Percentiles rank a stretch among this genome's conserved stretches.
Evolutionary conservation across 2,329 filamentous ascomycete genomes (phyloP).

Genomic region (Alternaria conjuncta): DNA sequence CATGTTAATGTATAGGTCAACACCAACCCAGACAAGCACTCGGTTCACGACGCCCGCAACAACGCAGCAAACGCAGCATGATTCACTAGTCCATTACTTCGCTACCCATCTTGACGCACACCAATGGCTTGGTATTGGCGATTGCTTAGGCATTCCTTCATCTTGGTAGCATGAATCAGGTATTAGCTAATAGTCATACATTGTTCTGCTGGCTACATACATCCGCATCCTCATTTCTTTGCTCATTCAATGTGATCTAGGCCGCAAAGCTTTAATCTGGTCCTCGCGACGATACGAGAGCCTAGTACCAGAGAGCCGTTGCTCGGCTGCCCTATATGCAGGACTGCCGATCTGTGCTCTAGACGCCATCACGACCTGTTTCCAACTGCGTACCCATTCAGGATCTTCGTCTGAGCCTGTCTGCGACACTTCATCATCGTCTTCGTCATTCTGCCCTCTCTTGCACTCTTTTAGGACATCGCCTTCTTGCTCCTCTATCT

Average conservation of each 20-base stretch:
- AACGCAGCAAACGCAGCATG: neutral
- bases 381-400: neutral
- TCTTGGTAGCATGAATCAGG: neutral
- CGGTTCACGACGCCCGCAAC: slow-evolving; percentile 2
- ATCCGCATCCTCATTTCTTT: neutral
- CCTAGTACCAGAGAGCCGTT: neutral
- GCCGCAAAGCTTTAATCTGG: neutral
- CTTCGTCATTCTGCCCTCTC: neutral
- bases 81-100: neutral
- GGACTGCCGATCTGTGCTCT: neutral
- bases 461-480: neutral
- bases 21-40: neutral
- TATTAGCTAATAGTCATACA: neutral
- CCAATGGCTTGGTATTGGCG: neutral
- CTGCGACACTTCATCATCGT: neutral
- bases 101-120: neutral
- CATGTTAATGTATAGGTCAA: slow-evolving; percentile 9
- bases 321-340: neutral
- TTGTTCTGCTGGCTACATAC: neutral
- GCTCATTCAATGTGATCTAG: neutral
- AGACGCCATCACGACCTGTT: neutral
- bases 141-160: neutral
- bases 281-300: neutral
- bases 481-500: neutral
- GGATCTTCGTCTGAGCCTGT: neutral